Evolutionary conservation across 495 filamentous ascomycete genomes (phyloP).

Genomic region (Penicillium psychrofluorescens): DNA sequence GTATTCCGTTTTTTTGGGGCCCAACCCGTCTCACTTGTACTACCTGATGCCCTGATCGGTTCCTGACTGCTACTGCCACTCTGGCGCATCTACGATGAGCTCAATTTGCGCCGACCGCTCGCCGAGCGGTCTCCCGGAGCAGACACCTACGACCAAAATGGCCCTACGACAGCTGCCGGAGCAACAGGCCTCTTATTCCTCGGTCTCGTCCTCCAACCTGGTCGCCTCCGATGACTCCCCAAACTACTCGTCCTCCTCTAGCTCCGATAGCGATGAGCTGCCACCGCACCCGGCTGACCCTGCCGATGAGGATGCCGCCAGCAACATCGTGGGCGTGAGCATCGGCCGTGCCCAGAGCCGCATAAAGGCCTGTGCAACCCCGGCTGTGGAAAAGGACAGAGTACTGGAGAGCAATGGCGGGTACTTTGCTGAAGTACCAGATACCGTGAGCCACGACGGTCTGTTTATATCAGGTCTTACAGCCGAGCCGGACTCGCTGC

Average conservation of each 20-base stretch:
- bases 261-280: constrained; percentile 34
- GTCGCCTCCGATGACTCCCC: constrained; percentile 12
- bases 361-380: constrained; percentile 62
- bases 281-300: constrained; percentile 8
- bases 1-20: background rate
- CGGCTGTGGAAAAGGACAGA: constrained; percentile 67
- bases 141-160: no score
- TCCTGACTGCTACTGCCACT: background rate
- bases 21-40: constrained; percentile 3
- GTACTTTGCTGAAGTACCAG: constrained; percentile 42
- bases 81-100: constrained; percentile 1
- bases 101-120: constrained; percentile 5
- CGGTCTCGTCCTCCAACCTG: constrained; percentile 14
- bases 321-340: constrained; percentile 70
- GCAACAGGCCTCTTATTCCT: constrained; percentile 11
- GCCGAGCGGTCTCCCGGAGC: no score
- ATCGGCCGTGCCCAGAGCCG: constrained; percentile 66
- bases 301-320: constrained; percentile 34
- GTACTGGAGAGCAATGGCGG: constrained; percentile 52
- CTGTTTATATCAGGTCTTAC: constrained; percentile 27
- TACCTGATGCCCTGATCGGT: constrained; percentile 4
- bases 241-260: constrained; percentile 21
- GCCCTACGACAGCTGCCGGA: background rate
- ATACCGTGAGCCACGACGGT: constrained; percentile 18
- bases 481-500: constrained; percentile 25